Evolutionary conservation across 1,139 yeast genomes (phyloP).

Genomic region (Saccharomycopsis phalli): DNA sequence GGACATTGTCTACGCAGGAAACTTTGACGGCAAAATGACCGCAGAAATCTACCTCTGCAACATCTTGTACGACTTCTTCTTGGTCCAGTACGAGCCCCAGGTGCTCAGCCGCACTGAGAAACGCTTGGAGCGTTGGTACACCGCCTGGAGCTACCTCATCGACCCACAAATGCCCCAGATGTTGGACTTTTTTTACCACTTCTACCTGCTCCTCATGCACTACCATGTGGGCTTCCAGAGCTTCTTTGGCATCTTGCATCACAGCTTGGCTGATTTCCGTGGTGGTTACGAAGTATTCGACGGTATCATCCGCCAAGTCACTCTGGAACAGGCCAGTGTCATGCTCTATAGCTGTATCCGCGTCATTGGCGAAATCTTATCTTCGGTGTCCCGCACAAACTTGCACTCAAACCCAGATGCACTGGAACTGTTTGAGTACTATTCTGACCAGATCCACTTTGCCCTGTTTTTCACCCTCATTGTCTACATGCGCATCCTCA

Average conservation of each 20-base stretch:
- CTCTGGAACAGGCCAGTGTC: slow-evolving; percentile 1
- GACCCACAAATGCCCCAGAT: slow-evolving; percentile 70
- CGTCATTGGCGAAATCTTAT: slow-evolving; percentile 16
- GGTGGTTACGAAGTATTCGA: slow-evolving; percentile 14
- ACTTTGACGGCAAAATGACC: slow-evolving; percentile 77
- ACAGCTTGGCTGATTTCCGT: too few species aligned
- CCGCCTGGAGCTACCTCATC: slow-evolving; percentile 64
- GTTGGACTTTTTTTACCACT: slow-evolving; percentile 41
- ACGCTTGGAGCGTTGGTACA: slow-evolving; percentile 51
- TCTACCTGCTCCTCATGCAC: slow-evolving; percentile 33
- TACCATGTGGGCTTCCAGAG: slow-evolving; percentile 53
- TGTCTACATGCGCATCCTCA: slow-evolving; percentile 10
- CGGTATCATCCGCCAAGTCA: slow-evolving; percentile 1
- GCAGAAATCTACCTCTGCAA: slow-evolving; percentile 64
- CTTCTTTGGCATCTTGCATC: slow-evolving; percentile 15
- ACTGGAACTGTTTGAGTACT: slow-evolving; percentile 57
- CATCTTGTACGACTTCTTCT: slow-evolving; percentile 46
- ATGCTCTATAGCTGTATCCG: slow-evolving; percentile 9
- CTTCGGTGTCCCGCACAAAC: slow-evolving; percentile 12
- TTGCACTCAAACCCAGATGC: slow-evolving; percentile 25
- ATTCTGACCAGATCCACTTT: slow-evolving; percentile 61
- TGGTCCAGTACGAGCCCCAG: slow-evolving; percentile 6
- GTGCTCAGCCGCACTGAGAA: slow-evolving; percentile 23
- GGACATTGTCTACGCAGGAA: slow-evolving; percentile 57
- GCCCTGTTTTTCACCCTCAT: slow-evolving; percentile 24